Evolutionary conservation across 768 basidiomycete genomes (phyloP).

Genomic region (Cystofilobasidium capitatum): DNA sequence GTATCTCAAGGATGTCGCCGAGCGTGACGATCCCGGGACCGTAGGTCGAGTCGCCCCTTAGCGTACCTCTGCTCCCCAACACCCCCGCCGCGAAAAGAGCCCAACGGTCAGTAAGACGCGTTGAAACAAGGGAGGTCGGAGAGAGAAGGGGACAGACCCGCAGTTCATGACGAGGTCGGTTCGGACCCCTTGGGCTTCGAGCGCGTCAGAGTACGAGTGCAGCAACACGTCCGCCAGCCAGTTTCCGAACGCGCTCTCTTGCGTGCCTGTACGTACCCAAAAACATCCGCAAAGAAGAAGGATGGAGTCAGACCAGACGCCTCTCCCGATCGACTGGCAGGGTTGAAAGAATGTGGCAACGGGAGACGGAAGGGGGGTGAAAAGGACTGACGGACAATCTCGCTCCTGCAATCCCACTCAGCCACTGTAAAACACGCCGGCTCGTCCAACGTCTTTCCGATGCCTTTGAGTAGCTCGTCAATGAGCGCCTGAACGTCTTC

Average conservation of each 20-base stretch:
- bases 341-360: slow-evolving; percentile 12
- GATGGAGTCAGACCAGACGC: neutral
- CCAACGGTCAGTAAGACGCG: neutral
- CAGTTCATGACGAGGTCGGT: slow-evolving; percentile 17
- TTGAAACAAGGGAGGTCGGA: no score
- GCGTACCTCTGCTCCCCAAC: slow-evolving; percentile 60
- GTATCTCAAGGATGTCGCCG: slow-evolving; percentile 62
- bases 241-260: slow-evolving; percentile 40
- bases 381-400: slow-evolving; percentile 50
- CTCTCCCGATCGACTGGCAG: slow-evolving; percentile 46
- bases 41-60: slow-evolving; percentile 76
- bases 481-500: slow-evolving; percentile 52
- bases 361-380: neutral
- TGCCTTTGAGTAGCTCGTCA: slow-evolving; percentile 55
- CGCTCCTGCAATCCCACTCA: slow-evolving; percentile 62
- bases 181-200: slow-evolving; percentile 26
- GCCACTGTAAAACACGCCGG: slow-evolving; percentile 64
- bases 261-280: slow-evolving; percentile 2
- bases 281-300: no score
- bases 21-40: slow-evolving; percentile 70
- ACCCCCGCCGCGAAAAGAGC: neutral
- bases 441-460: slow-evolving; percentile 59
- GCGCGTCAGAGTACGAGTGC: slow-evolving; percentile 51
- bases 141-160: neutral
- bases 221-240: slow-evolving; percentile 78